A percentile compares a stretch with the other conserved stretches of the same genome.
These are phyloP conservation scores for Aureobasidium vineae DNA, from an alignment of 2,329 filamentous ascomycete genomes.

Conservation along the genomic window DNA sequence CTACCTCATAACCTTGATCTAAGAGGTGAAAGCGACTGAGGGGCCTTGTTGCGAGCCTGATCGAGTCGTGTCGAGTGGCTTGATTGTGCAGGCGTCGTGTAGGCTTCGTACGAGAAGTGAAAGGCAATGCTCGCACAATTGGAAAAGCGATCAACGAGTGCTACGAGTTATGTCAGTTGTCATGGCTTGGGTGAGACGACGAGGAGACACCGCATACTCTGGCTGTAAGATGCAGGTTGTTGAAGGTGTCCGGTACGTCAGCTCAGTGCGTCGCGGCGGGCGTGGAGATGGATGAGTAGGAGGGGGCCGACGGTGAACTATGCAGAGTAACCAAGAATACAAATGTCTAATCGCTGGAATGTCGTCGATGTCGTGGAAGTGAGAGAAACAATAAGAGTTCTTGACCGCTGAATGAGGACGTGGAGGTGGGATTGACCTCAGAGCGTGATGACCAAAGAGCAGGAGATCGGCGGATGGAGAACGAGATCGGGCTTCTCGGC, in stretches of 20 bases:
- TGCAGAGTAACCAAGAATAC: slow-evolving; percentile 22
- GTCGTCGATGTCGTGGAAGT: slow-evolving; percentile 2
- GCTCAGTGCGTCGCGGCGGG: background rate
- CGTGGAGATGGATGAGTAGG: slow-evolving; percentile 3
- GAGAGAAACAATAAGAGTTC: background rate
- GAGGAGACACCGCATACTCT: slow-evolving; percentile 14
- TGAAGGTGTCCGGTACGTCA: slow-evolving; percentile 2
- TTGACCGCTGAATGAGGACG: slow-evolving; percentile 4
- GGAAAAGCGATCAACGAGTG: background rate
- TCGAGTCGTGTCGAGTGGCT: background rate
- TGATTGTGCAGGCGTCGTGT: background rate
- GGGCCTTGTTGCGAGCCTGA: background rate
- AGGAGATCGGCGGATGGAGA: slow-evolving; percentile 18
- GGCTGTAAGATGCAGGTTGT: slow-evolving; percentile 3
- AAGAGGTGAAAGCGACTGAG: background rate
- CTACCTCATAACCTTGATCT: slow-evolving; percentile 22
- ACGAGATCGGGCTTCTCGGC: slow-evolving; percentile 18
- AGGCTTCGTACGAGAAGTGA: background rate
- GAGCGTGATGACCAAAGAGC: slow-evolving; percentile 10
- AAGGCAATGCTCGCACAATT: background rate
- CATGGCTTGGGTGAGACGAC: slow-evolving; percentile 1
- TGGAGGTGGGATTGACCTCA: background rate
- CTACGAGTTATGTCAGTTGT: slow-evolving; percentile 4
- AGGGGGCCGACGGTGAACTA: background rate
- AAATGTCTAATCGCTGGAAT: background rate